phyloP scores from a whole-genome alignment of 2,329 filamentous ascomycete genomes.

The Dothideomycetidae sp. region DNA sequence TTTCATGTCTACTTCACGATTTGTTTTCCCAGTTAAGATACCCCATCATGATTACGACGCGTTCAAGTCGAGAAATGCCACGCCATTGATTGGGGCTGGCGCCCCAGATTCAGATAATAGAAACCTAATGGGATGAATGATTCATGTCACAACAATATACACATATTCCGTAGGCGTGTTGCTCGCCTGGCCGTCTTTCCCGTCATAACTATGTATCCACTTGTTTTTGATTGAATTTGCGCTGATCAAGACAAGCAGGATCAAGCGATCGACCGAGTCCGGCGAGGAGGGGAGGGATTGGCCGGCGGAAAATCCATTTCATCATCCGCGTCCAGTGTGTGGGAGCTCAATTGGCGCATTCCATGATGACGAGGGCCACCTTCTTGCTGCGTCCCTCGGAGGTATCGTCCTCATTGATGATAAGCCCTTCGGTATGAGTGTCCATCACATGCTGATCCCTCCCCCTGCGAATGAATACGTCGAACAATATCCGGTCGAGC shows the following conservation, averaged over 20 bases:
- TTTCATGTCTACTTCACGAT: too few species aligned
- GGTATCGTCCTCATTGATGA: slow-evolving; percentile 76
- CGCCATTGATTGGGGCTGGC: too few species aligned
- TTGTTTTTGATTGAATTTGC: neutral
- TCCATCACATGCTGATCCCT: slow-evolving; percentile 84
- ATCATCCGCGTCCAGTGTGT: slow-evolving; percentile 64
- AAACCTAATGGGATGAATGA: too few species aligned
- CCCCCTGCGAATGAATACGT: slow-evolving; percentile 40
- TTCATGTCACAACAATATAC: neutral
- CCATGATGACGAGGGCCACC: slow-evolving; percentile 59
- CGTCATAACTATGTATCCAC: neutral
- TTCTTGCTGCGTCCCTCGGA: slow-evolving; percentile 83
- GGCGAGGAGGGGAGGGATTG: slow-evolving; percentile 3
- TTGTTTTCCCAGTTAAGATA: slow-evolving; percentile 8
- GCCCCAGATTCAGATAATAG: too few species aligned
- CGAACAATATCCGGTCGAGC: slow-evolving; percentile 28
- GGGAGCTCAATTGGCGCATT: slow-evolving; percentile 91
- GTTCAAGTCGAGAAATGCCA: too few species aligned
- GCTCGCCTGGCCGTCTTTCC: neutral
- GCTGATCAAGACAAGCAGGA: slow-evolving; percentile 2
- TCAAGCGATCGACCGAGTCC: slow-evolving; percentile 2
- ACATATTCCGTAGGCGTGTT: slow-evolving; percentile 3
- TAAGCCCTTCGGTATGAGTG: slow-evolving; percentile 81
- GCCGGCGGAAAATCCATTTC: slow-evolving; percentile 46
- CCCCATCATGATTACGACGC: slow-evolving; percentile 6